These are phyloP conservation scores for Suillus weaverae DNA, from an alignment of 768 basidiomycete genomes.

Conservation along the genomic window DNA sequence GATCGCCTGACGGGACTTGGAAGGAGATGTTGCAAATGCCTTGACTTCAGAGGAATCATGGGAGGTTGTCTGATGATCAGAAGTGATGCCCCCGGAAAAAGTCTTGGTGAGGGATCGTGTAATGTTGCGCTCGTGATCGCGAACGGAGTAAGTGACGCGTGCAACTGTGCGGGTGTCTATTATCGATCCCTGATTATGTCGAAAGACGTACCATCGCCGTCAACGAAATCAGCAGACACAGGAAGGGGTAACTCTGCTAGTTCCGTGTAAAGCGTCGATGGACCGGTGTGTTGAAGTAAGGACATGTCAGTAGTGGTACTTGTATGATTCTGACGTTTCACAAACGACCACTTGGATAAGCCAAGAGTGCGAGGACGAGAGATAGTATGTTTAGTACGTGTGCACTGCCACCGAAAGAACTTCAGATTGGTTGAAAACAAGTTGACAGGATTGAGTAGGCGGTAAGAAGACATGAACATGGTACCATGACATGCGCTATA, in stretches of 20 bases:
- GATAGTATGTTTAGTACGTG: neutral
- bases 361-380: neutral
- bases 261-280: neutral
- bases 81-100: conserved; percentile 18
- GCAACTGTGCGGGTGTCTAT: conserved; percentile 31
- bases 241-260: neutral
- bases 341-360: neutral
- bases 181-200: conserved; percentile 31
- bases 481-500: neutral
- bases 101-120: conserved; percentile 47
- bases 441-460: neutral
- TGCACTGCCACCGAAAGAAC: neutral
- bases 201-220: conserved; percentile 30
- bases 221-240: neutral
- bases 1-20: conserved; percentile 42
- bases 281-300: neutral
- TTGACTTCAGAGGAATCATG: conserved; percentile 37
- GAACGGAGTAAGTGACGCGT: conserved; percentile 45
- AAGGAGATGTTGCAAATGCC: conserved; percentile 44
- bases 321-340: neutral
- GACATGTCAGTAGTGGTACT: neutral
- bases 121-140: conserved; percentile 51
- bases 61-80: neutral
- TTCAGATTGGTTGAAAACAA: neutral
- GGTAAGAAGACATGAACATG: neutral